phyloP scores from a whole-genome alignment of 1,284 basidiomycete species.

The Sanghuangporus weigelae region DNA sequence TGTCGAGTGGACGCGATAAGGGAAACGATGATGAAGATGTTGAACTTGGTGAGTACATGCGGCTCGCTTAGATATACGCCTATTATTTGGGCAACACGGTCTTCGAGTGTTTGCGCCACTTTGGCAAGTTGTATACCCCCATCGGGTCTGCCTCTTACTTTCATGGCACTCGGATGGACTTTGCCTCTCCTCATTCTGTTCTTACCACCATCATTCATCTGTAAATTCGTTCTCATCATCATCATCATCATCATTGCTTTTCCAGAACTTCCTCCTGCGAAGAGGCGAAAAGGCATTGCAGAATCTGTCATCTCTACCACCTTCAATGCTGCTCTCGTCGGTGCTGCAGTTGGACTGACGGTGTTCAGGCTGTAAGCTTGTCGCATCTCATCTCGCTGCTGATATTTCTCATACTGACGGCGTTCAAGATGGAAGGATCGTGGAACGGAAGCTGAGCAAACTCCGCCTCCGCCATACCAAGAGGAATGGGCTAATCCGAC shows the following conservation, averaged over 20 bases:
- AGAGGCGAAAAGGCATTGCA: constrained; percentile 62
- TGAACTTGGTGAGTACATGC: constrained; percentile 39
- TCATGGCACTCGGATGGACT: background rate
- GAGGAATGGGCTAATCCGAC: constrained; percentile 47
- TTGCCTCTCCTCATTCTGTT: background rate
- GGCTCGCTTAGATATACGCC: constrained; percentile 18
- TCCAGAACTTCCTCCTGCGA: constrained; percentile 43
- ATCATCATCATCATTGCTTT: constrained; percentile 10
- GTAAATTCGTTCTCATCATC: constrained; percentile 7
- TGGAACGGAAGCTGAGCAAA: constrained; percentile 45
- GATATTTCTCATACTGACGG: constrained; percentile 22
- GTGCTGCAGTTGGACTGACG: constrained; percentile 75
- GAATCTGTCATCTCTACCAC: constrained; percentile 76
- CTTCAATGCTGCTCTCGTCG: constrained; percentile 73
- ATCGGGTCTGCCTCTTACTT: background rate
- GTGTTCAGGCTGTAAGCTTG: constrained; percentile 71
- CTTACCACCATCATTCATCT: background rate
- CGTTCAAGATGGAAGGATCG: constrained; percentile 59
- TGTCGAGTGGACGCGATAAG: constrained; percentile 27
- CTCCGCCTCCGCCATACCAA: constrained; percentile 61
- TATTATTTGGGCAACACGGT: background rate
- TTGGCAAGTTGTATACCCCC: background rate
- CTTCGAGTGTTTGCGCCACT: background rate
- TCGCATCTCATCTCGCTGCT: constrained; percentile 1
- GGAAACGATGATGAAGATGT: constrained; percentile 39